phyloP scores from a whole-genome alignment of 2,329 filamentous ascomycete genomes.

The Fusarium continuum region DNA sequence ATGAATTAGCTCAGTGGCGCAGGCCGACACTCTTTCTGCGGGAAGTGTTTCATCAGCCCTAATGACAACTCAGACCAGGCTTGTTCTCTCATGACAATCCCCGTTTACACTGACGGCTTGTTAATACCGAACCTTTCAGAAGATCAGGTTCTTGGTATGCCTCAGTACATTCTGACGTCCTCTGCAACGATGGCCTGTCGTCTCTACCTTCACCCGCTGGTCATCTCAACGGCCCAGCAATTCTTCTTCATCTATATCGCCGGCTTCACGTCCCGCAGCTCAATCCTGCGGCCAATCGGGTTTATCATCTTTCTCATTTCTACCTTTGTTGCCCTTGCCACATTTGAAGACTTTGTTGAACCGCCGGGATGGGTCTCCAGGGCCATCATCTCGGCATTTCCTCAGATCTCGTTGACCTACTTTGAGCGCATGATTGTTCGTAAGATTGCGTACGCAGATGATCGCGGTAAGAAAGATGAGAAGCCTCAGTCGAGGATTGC shows the following conservation, averaged over 20 bases:
- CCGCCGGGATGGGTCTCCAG: constrained; percentile 36
- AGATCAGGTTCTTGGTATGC: neutral
- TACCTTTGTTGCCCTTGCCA: constrained; percentile 26
- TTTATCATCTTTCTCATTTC: constrained; percentile 31
- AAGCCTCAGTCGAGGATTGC: neutral
- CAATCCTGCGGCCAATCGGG: constrained; percentile 28
- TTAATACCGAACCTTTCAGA: neutral
- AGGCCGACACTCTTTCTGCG: too few species aligned
- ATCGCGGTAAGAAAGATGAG: neutral
- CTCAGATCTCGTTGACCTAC: constrained; percentile 34
- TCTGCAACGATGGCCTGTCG: constrained; percentile 23
- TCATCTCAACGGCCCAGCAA: constrained; percentile 31
- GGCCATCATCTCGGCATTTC: constrained; percentile 31
- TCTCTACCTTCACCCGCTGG: constrained; percentile 28
- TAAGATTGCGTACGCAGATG: constrained; percentile 23
- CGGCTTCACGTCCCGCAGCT: constrained; percentile 27
- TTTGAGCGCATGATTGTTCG: constrained; percentile 38
- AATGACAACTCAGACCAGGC: neutral
- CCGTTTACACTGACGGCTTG: neutral
- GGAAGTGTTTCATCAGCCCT: neutral
- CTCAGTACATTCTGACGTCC: neutral
- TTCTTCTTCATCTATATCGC: constrained; percentile 39
- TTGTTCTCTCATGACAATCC: neutral
- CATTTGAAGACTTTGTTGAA: constrained; percentile 26
- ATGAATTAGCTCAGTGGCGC: neutral